These are phyloP conservation scores for Leishmania lainsoni DNA, from an alignment of 208 protist species.

Conservation along the genomic window DNA sequence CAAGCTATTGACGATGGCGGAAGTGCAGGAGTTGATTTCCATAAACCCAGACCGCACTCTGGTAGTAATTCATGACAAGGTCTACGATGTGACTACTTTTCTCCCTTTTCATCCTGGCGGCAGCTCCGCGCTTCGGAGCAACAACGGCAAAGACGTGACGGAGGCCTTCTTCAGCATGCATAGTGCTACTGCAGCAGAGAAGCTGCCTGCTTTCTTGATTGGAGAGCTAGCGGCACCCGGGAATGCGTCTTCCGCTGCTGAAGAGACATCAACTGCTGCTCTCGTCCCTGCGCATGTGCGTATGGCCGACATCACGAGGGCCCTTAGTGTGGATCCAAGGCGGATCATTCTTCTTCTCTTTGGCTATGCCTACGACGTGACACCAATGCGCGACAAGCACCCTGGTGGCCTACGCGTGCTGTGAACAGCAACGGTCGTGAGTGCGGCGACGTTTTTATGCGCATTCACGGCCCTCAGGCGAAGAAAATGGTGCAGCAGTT, in stretches of 20 bases:
- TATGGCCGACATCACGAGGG: constrained; percentile 28
- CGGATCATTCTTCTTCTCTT: constrained; percentile 52
- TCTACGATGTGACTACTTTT: constrained; percentile 87
- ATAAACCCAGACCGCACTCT: constrained; percentile 31
- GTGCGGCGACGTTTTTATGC: constrained; percentile 66
- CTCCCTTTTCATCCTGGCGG: constrained; percentile 84
- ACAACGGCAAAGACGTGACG: constrained; percentile 51
- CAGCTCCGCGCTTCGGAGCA: constrained; percentile 26
- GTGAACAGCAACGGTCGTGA: constrained; percentile 60
- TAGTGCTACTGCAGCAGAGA: constrained; percentile 7
- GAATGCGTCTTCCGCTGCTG: not conserved
- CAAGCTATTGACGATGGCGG: constrained; percentile 21
- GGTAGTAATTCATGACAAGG: constrained; percentile 69
- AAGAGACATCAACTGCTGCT: not conserved
- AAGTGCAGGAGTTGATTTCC: constrained; percentile 22
- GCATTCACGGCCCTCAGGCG: constrained; percentile 62
- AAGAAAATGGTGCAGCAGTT: constrained; percentile 42
- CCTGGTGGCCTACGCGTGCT: constrained; percentile 53
- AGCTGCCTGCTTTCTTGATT: constrained; percentile 27
- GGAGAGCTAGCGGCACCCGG: constrained; percentile 17
- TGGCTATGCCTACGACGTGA: constrained; percentile 60
- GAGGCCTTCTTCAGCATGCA: constrained; percentile 39
- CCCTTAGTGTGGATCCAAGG: constrained; percentile 26
- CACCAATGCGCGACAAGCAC: constrained; percentile 45
- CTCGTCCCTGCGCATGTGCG: constrained; percentile 10